Base-by-base conservation (phyloP, 305 asterid genomes). In the Striga hermonthica region DNA sequence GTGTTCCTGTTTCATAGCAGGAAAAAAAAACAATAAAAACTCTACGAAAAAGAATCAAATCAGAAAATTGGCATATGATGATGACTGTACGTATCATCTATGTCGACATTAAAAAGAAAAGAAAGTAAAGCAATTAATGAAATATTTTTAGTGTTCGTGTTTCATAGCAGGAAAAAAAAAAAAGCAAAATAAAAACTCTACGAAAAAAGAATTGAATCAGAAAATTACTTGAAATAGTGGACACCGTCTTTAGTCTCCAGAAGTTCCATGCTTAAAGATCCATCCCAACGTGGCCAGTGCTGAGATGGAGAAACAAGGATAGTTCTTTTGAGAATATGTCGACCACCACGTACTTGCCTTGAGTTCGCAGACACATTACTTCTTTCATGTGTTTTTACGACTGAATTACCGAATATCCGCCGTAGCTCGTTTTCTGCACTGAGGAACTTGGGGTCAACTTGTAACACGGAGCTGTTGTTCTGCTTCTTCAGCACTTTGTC, bases 281-380 rank as follows among this genome's bases (percentile, higher is more conserved):
- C 98, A 81, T 88, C 98, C 95, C 96, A 92, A 45, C 94, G 91
- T 15, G 94, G 91, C 98, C 98, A 92, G 69, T 88, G 91, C 64
- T 92, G 95, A 37, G 95, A 81, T 50, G 96, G 91, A 64, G 90
- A 80, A 78, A 92, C 86, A 76, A 92, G 84, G 54, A 87, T 79
- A 65, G 91, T 86, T 84, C 66, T 84, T 77, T 88, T 87, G 69
- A 78, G 91, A 69, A 31, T 82, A 77, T 86, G 89, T 71, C 96
- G 77, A 68, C 82, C 85, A 76, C 89, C 86, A 65, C 82, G 84
- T 14, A 79, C 54, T 62, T 66, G 76, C 73, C 97, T 82, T 70
- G 91, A 78, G 77, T 80, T 84, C 72, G 75, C 85, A 66, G 86
- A 65, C 74, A 74, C 74, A 57, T 76, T 78, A 71, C 75, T 79